phyloP scores from a whole-genome alignment of 495 filamentous ascomycete species.

The Sordaria brevicollis region DNA sequence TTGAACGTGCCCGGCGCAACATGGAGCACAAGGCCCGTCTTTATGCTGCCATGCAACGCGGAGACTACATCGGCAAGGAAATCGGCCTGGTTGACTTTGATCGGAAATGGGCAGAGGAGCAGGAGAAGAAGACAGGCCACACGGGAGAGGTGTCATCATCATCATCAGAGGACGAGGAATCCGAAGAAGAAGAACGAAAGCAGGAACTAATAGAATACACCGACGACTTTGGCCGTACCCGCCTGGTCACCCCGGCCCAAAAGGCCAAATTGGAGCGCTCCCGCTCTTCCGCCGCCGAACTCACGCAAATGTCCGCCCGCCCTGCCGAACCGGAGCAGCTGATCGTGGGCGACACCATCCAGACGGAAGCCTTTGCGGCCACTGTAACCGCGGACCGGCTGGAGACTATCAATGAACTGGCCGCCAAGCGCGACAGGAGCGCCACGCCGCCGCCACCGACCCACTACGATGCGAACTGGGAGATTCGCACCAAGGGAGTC shows the following conservation, averaged over 20 bases:
- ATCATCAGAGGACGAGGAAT: slow-evolving; percentile 31
- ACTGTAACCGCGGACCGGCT: slow-evolving; percentile 48
- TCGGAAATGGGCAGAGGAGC: slow-evolving; percentile 74
- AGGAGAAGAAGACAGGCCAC: slow-evolving; percentile 25
- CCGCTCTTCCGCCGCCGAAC: slow-evolving; percentile 35
- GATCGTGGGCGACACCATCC: slow-evolving; percentile 76
- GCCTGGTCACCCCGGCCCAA: slow-evolving; percentile 54
- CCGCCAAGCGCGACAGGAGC: slow-evolving; percentile 60
- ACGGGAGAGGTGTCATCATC: slow-evolving; percentile 23
- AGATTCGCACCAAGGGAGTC: slow-evolving; percentile 78
- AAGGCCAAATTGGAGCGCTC: slow-evolving; percentile 44
- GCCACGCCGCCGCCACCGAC: slow-evolving; percentile 63
- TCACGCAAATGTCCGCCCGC: slow-evolving; percentile 34
- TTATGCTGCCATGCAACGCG: slow-evolving; percentile 77
- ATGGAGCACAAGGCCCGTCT: slow-evolving; percentile 81
- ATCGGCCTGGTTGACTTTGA: slow-evolving; percentile 81
- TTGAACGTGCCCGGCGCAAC: slow-evolving; percentile 54
- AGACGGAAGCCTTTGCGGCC: slow-evolving; percentile 68
- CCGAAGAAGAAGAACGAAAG: slow-evolving; percentile 26
- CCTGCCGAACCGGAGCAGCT: slow-evolving; percentile 58
- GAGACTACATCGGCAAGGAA: slow-evolving; percentile 48
- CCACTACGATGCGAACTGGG: slow-evolving; percentile 77
- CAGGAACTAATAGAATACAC: slow-evolving; percentile 67
- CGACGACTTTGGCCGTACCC: slow-evolving; percentile 81
- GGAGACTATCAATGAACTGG: slow-evolving; percentile 45